These are phyloP conservation scores for Peronosclerospora sorghi DNA, from an alignment of 352 stramenopile genomes.

Conservation along the genomic window DNA sequence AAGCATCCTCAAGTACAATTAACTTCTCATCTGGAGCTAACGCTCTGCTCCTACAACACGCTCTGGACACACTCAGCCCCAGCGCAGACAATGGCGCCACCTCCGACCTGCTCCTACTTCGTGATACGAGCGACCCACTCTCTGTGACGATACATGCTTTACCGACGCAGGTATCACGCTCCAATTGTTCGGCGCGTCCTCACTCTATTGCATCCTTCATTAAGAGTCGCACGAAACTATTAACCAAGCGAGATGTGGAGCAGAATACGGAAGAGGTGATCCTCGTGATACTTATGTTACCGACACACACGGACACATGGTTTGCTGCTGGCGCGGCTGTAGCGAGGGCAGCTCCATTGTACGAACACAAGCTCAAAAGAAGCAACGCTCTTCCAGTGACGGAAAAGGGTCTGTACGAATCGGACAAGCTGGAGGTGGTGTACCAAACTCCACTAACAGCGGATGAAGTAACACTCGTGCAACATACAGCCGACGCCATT, in stretches of 20 bases:
- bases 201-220: conserved; percentile 64
- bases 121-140: conserved; percentile 19
- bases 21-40: conserved; percentile 24
- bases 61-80: conserved; percentile 27
- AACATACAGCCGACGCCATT: conserved; percentile 71
- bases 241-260: conserved; percentile 10
- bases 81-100: conserved; percentile 34
- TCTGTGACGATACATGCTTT: conserved; percentile 45
- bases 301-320: conserved; percentile 38
- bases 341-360: conserved; percentile 32
- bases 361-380: conserved; percentile 40
- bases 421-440: conserved; percentile 41
- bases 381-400: conserved; percentile 21
- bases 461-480: conserved; percentile 24
- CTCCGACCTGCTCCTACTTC: conserved; percentile 31
- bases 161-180: conserved; percentile 47
- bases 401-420: conserved; percentile 8
- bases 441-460: conserved; percentile 28
- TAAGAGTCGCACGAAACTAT: conserved; percentile 31
- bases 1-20: conserved; percentile 9
- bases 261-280: conserved; percentile 20
- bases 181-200: conserved; percentile 59
- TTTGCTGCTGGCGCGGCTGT: conserved; percentile 49
- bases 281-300: conserved; percentile 48
- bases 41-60: conserved; percentile 38